A percentile compares a stretch with the other conserved stretches of the same genome.
These are phyloP conservation scores for Aaosphaeria pasadenensis DNA, from an alignment of 2,329 filamentous ascomycete genomes.

Conservation along the genomic window DNA sequence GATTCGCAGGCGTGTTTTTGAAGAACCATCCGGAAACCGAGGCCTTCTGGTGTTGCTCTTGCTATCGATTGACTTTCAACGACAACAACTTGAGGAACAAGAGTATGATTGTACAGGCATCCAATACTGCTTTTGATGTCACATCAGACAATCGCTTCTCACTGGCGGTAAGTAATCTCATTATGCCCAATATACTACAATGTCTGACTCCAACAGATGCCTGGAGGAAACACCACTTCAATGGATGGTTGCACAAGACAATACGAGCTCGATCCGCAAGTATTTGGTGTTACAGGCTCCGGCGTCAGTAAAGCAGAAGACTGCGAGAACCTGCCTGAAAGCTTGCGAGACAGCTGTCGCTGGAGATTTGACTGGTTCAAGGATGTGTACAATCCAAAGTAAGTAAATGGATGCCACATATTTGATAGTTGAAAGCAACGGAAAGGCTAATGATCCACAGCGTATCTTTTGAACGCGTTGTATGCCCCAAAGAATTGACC, in stretches of 20 bases:
- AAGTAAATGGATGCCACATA: constrained; percentile 6
- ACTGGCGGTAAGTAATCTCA: constrained; percentile 25
- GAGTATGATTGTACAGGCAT: constrained; percentile 63
- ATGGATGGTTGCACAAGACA: constrained; percentile 31
- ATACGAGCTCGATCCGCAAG: constrained; percentile 28
- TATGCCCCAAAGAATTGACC: constrained; percentile 33
- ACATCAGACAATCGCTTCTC: constrained; percentile 31
- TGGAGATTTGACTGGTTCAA: constrained; percentile 38
- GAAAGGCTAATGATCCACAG: constrained; percentile 25
- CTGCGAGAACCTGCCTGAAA: constrained; percentile 31
- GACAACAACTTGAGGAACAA: constrained; percentile 56
- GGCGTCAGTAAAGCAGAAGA: constrained; percentile 29
- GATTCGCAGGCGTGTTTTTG: constrained; percentile 62
- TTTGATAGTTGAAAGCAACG: too few species aligned
- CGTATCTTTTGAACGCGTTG: constrained; percentile 34
- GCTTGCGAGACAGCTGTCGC: constrained; percentile 22
- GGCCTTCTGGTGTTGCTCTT: constrained; percentile 63
- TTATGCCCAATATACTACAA: not conserved
- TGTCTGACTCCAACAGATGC: constrained; percentile 16
- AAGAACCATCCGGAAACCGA: constrained; percentile 47
- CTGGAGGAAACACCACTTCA: constrained; percentile 35
- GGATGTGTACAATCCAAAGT: constrained; percentile 32
- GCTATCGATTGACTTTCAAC: constrained; percentile 62
- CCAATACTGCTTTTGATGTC: constrained; percentile 54
- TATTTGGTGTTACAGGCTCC: constrained; percentile 27